Evolutionary conservation across 2,329 filamentous ascomycete genomes (phyloP), one percentile per base, ranked within the genome.

Genomic region (Gnomoniopsis sp.): DNA sequence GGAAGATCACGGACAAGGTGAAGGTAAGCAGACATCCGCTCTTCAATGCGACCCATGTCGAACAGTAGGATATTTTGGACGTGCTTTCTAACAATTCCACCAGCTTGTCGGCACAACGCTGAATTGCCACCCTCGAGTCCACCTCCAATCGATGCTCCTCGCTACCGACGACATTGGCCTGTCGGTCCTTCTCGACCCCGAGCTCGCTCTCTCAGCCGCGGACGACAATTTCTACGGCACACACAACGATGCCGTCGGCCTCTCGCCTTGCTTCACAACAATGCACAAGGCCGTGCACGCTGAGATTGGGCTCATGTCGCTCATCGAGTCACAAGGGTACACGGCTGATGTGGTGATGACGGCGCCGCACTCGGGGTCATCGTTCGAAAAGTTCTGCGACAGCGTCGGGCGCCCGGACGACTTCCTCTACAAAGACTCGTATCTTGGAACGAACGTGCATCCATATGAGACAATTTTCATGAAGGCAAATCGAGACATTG

Each of bases 381-480:
- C 33, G n/a, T 52, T 60, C 41, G 49, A 60, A 14, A 47, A 14
- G 15, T 64, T 63, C 49, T 64, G 62, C 53, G 38, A 53, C 12
- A 36, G 7, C 19, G 19, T 26, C 8, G 58, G 55, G 14, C 17
- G 47, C 17, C 60, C 58, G 10, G 62, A 64, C 11, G 72, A 72
- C 53, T 48, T 69, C 22, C 58, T 67, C 14, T 68, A 60, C 53
- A 59, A 67, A 30, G 60, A 63, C 22, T 62, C 58, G 33, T 70
- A 72, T 56, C 66, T 69, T 56, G 72, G 71, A 36, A 66, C 64
- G 55, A 71, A 67, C 53, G 55, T 73, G 8, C 72, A 75, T 48
- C 72, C 73, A 1, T 75, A 74, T 63, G 73, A 75, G 67, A 71
- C 70, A 1, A 55, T 75, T 19, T 75, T 75, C 56, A 63, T 69